phyloP scores from a whole-genome alignment of 1,284 basidiomycete species.

The Fomitopsis pinicola region DNA sequence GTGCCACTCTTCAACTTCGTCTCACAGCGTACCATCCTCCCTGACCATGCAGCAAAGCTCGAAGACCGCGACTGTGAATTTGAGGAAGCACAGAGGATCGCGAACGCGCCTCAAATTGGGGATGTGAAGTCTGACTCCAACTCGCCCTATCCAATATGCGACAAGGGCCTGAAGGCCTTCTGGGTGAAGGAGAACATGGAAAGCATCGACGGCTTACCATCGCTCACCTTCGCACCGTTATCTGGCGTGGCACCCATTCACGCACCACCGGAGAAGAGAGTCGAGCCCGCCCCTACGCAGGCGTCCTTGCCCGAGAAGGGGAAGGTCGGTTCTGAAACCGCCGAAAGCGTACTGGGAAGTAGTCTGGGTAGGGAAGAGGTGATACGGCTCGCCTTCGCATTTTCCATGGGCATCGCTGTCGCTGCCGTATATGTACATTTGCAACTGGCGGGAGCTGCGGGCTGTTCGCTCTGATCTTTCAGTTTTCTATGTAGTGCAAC shows the following conservation, averaged over 20 bases:
- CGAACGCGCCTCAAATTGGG: neutral
- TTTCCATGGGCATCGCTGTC: constrained; percentile 14
- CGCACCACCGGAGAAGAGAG: constrained; percentile 7
- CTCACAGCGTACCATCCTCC: constrained; percentile 37
- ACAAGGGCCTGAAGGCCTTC: constrained; percentile 36
- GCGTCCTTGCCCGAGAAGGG: neutral
- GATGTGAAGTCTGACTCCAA: neutral
- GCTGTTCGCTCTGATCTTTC: too few species aligned
- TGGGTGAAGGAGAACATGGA: constrained; percentile 40
- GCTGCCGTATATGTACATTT: constrained; percentile 14
- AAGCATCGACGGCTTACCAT: constrained; percentile 47
- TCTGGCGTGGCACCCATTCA: constrained; percentile 7
- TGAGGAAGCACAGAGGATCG: constrained; percentile 1
- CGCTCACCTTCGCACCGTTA: constrained; percentile 12
- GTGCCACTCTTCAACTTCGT: constrained; percentile 49
- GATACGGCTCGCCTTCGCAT: constrained; percentile 14
- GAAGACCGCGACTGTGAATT: constrained; percentile 24
- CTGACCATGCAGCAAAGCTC: constrained; percentile 24
- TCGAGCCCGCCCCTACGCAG: neutral
- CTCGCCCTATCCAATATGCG: constrained; percentile 10
- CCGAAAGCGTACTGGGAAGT: neutral
- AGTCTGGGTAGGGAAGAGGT: constrained; percentile 4
- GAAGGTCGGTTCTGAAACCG: neutral
- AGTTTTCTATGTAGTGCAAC: too few species aligned
- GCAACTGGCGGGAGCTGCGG: too few species aligned